These are phyloP conservation scores for Solanum megistacrolobum DNA, from an alignment of 257 asterid genomes.

Conservation along the genomic window DNA sequence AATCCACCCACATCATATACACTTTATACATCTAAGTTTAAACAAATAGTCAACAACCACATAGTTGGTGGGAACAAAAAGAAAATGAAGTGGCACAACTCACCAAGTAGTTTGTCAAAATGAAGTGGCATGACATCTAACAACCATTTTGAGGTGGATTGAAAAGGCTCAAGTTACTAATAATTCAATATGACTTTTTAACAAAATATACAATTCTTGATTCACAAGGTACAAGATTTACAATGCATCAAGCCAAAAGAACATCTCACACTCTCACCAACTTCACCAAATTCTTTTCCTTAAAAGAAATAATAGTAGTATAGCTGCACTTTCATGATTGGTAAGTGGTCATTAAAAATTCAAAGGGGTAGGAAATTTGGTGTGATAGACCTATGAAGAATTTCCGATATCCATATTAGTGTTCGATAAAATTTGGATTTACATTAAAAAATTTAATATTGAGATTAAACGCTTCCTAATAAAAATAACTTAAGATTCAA, in stretches of 20 bases:
- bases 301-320: neutral
- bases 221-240: neutral
- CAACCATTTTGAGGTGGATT: neutral
- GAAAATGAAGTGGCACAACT: neutral
- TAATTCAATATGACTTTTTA: neutral
- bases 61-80: neutral
- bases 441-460: accelerated
- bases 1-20: neutral
- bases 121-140: neutral
- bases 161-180: neutral
- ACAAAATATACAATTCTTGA: neutral
- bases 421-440: neutral
- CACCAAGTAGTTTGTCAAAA: neutral
- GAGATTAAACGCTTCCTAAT: accelerated
- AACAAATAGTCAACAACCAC: neutral
- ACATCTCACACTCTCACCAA: neutral
- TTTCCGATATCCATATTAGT: neutral
- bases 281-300: neutral
- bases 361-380: neutral
- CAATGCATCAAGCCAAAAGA: neutral
- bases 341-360: neutral
- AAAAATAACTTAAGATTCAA: no score
- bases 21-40: neutral
- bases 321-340: neutral
- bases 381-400: neutral